These are phyloP conservation scores for Mycena albidolilacea DNA, from an alignment of 768 basidiomycete species.

Conservation along the genomic window DNA sequence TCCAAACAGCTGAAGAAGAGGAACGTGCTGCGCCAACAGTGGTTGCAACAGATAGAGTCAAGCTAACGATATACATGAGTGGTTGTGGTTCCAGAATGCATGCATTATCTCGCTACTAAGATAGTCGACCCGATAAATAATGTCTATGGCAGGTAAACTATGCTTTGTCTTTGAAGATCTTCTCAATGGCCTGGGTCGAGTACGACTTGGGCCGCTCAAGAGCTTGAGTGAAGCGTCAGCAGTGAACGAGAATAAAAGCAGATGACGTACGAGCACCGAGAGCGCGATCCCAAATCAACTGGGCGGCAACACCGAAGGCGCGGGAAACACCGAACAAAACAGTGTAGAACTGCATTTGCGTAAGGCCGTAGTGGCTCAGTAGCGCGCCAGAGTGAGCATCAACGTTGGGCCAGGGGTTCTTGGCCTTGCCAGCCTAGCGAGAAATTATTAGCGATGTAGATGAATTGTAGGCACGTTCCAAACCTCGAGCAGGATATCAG, in stretches of 20 bases:
- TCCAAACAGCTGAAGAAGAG: slow-evolving; percentile 49
- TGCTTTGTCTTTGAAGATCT: slow-evolving; percentile 79
- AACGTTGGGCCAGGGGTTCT: slow-evolving; percentile 97
- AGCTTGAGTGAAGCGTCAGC: slow-evolving; percentile 55
- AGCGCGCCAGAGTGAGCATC: slow-evolving; percentile 97
- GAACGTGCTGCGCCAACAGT: slow-evolving; percentile 53
- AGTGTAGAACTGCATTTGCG: slow-evolving; percentile 96
- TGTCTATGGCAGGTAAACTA: slow-evolving; percentile 34
- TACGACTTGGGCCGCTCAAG: slow-evolving; percentile 95
- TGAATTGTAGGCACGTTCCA: slow-evolving; percentile 40
- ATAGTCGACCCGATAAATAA: slow-evolving; percentile 39
- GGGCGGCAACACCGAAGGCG: slow-evolving; percentile 90
- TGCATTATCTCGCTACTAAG: slow-evolving; percentile 31
- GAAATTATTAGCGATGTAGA: slow-evolving; percentile 4
- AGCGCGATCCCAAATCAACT: slow-evolving; percentile 94
- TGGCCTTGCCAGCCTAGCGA: slow-evolving; percentile 86
- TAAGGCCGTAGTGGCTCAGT: slow-evolving; percentile 87
- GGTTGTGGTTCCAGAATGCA: background rate
- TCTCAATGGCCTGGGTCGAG: slow-evolving; percentile 83
- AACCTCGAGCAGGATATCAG: slow-evolving; percentile 90
- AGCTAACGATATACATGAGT: slow-evolving; percentile 6
- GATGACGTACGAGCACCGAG: slow-evolving; percentile 87
- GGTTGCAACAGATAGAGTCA: slow-evolving; percentile 48
- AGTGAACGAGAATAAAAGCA: background rate
- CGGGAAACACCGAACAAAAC: slow-evolving; percentile 98